Base-by-base conservation (phyloP, 1,139 yeast species). In the Taiozyma onychis region DNA sequence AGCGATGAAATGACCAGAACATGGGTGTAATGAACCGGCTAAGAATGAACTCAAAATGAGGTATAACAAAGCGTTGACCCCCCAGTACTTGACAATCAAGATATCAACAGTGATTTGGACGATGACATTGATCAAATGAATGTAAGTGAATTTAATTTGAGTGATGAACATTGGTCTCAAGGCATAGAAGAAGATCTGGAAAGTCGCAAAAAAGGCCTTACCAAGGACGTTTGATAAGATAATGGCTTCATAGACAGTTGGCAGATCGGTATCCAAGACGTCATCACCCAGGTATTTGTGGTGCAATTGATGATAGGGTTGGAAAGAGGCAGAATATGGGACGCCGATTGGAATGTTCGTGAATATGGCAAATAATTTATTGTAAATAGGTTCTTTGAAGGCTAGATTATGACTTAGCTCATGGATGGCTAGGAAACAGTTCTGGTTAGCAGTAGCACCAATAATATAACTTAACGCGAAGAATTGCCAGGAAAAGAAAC, bases 1-100 rank as follows among this genome's bases (percentile, higher is more conserved):
- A 8, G 97, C 95, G 57, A 90, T 88, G 68, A 90, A 90, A 69
- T 90, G 97, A 18, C 97, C 97, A 2, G 97, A 96, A 58, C 90
- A 84, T 34, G 97, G 97, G 63, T 90, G 97, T 64, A 88, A 74
- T 0, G 96, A 88, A 1, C 97, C 97, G 0, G 97, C 96, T 50
- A 90, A 72, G 65, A 90, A 88, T 0, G 95, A 85, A 47, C 93
- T 84, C 68, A 85, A 72, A 43, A 89, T 65, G 57, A 90, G 78
- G 66, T 90, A 90, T 45, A 72, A 66, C 48, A 87, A 68, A 0
- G 95, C 69, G 54, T 80, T 78, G 74, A 76, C 68, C 0, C 96
- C 95, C 79, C 86, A 82, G 51, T 57, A 59, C 27, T 66, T 70
- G 30, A 87, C 78, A 57, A 89, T 71, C 24, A 81, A 50, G 49